phyloP scores from a whole-genome alignment of 1,139 yeast species.

The Hanseniaspora gamundiae region DNA sequence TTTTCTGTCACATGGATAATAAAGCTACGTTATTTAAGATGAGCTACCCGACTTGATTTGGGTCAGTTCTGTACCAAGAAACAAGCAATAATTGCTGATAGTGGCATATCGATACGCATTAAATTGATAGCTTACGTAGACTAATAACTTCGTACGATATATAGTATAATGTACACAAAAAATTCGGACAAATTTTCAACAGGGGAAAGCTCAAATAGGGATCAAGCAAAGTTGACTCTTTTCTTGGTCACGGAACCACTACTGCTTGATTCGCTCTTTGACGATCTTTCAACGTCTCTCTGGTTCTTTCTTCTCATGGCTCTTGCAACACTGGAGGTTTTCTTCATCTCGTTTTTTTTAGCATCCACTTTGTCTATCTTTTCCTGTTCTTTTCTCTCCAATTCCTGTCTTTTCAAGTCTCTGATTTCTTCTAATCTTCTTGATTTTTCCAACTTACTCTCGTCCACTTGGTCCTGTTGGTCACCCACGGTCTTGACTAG shows the following conservation, averaged over 20 bases:
- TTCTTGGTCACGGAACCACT: conserved; percentile 11
- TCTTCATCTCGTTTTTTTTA: conserved; percentile 67
- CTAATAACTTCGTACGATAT: too few relatives aligned
- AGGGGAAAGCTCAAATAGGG: background rate
- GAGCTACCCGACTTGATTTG: too few relatives aligned
- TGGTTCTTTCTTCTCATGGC: conserved; percentile 59
- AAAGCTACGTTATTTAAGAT: too few relatives aligned
- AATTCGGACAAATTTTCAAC: too few relatives aligned
- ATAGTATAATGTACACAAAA: too few relatives aligned
- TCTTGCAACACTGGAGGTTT: conserved; percentile 58
- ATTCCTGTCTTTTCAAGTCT: conserved; percentile 73
- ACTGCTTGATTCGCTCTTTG: conserved; percentile 26
- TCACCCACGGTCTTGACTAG: conserved; percentile 74
- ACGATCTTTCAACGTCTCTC: conserved; percentile 33
- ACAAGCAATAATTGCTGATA: too few relatives aligned
- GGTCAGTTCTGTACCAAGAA: too few relatives aligned
- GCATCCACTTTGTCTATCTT: conserved; percentile 59
- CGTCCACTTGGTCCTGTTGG: conserved; percentile 67
- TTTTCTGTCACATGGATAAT: background rate
- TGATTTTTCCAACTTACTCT: conserved; percentile 82
- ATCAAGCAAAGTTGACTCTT: conserved; percentile 16
- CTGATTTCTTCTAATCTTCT: conserved; percentile 82
- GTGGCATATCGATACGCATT: too few relatives aligned
- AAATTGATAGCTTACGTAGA: too few relatives aligned
- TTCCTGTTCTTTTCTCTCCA: conserved; percentile 68